Conservation (phyloP, 768 basidiomycete genomes). For the Holtermannia corniformis region DNA sequence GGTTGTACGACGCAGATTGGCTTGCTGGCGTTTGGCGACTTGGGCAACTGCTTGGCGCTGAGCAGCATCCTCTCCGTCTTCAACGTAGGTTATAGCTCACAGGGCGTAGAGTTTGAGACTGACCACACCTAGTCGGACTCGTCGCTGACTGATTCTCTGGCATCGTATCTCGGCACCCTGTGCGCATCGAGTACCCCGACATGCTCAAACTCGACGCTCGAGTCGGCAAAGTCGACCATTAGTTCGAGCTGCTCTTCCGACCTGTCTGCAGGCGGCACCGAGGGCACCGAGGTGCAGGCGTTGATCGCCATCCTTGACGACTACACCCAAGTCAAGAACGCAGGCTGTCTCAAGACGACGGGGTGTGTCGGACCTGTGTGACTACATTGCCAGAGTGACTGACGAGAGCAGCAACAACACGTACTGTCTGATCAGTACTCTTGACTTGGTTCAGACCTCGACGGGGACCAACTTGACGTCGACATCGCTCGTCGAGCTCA, state of each 20-base stretch:
- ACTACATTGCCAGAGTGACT: background rate
- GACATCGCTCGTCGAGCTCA: conserved; percentile 24
- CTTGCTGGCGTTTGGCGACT: conserved; percentile 17
- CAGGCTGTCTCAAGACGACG: conserved; percentile 34
- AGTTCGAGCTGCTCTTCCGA: conserved; percentile 26
- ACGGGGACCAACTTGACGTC: conserved; percentile 24
- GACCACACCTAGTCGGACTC: conserved; percentile 16
- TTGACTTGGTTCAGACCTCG: conserved; percentile 31
- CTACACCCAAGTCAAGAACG: conserved; percentile 30
- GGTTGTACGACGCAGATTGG: conserved; percentile 23
- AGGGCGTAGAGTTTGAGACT: no score
- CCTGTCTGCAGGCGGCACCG: conserved; percentile 19
- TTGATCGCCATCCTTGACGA: conserved; percentile 19
- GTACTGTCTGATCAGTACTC: conserved; percentile 36
- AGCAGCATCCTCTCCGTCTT: conserved; percentile 23
- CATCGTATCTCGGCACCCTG: conserved; percentile 30
- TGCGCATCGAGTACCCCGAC: conserved; percentile 26
- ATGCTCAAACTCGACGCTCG: conserved; percentile 27
- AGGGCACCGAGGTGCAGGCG: conserved; percentile 18
- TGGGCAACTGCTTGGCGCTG: conserved; percentile 30
- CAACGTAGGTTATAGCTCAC: conserved; percentile 6
- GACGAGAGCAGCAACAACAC: conserved; percentile 23
- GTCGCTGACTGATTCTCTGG: conserved; percentile 28
- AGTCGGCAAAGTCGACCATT: conserved; percentile 20
- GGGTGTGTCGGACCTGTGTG: conserved; percentile 20